phyloP scores from a whole-genome alignment of 495 filamentous ascomycete species.

The Cercophora sp. region DNA sequence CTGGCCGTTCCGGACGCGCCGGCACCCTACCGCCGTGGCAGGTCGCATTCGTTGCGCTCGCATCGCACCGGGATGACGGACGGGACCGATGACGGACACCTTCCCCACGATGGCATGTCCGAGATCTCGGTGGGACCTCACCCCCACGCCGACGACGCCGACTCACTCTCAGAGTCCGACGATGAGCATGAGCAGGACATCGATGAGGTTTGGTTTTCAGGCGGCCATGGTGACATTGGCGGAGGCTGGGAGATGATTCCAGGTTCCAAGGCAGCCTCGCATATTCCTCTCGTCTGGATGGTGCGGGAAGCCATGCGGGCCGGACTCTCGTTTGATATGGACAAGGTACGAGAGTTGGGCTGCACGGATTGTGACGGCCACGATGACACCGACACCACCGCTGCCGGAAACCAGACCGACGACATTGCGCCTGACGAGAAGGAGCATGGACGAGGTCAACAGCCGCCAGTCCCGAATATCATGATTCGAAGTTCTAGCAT shows the following conservation, averaged over 20 bases:
- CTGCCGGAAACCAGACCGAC: not conserved
- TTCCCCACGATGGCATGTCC: slow-evolving; percentile 19
- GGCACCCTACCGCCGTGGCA: slow-evolving; percentile 44
- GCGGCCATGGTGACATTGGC: slow-evolving; percentile 78
- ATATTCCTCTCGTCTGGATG: slow-evolving; percentile 81
- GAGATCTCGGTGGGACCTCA: slow-evolving; percentile 21
- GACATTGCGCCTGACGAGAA: not conserved
- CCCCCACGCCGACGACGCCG: slow-evolving; percentile 27
- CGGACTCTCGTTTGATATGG: slow-evolving; percentile 64
- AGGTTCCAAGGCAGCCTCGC: slow-evolving; percentile 60
- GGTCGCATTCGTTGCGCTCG: slow-evolving; percentile 35
- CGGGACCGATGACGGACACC: slow-evolving; percentile 15
- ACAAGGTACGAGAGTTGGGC: slow-evolving; percentile 64
- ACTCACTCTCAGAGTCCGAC: slow-evolving; percentile 41
- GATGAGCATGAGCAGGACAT: slow-evolving; percentile 67
- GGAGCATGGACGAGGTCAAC: not conserved
- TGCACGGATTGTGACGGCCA: slow-evolving; percentile 41
- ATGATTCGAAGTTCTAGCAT: slow-evolving; percentile 31
- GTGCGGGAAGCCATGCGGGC: slow-evolving; percentile 72
- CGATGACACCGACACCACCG: not conserved
- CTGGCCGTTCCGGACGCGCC: slow-evolving; percentile 19
- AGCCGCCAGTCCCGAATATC: slow-evolving; percentile 31
- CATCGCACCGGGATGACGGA: slow-evolving; percentile 6
- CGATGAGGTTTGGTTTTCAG: slow-evolving; percentile 80
- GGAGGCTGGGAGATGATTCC: slow-evolving; percentile 69